A percentile compares a stretch with the other conserved stretches of the same genome.
Evolutionary conservation across 1,284 basidiomycete species (phyloP).

Genomic region (Malassezia cuniculi): DNA sequence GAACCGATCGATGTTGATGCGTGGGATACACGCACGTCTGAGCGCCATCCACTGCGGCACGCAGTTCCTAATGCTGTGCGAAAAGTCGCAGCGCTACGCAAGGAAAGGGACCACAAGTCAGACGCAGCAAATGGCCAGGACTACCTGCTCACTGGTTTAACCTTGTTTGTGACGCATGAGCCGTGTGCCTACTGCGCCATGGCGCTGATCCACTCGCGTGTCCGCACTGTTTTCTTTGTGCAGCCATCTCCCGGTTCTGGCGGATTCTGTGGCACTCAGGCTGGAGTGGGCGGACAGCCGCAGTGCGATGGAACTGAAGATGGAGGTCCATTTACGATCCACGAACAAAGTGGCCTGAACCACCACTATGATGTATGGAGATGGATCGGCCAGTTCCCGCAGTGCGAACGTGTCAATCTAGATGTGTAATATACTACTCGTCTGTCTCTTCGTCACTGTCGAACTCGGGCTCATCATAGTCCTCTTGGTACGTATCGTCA

Average conservation of each 20-base stretch:
- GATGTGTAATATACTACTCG: slow-evolving; percentile 3
- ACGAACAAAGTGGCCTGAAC: slow-evolving; percentile 47
- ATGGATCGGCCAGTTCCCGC: slow-evolving; percentile 18
- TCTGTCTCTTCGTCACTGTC: slow-evolving; percentile 3
- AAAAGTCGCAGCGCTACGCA: slow-evolving; percentile 18
- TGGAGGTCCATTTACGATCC: slow-evolving; percentile 42
- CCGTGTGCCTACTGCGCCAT: slow-evolving; percentile 42
- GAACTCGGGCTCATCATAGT: slow-evolving; percentile 8
- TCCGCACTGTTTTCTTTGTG: slow-evolving; percentile 30
- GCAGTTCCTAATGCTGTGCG: slow-evolving; percentile 25
- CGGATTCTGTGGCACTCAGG: slow-evolving; percentile 29
- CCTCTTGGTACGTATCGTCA: slow-evolving; percentile 4
- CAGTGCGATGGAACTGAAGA: slow-evolving; percentile 19
- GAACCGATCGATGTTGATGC: slow-evolving; percentile 25
- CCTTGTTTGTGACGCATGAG: slow-evolving; percentile 38
- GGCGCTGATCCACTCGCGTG: slow-evolving; percentile 40
- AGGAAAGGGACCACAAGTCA: background rate
- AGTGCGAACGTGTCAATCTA: background rate
- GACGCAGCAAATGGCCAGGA: slow-evolving; percentile 27
- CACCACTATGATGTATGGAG: slow-evolving; percentile 46
- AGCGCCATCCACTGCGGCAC: slow-evolving; percentile 35
- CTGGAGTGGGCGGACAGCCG: background rate
- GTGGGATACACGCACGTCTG: slow-evolving; percentile 21
- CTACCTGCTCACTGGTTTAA: slow-evolving; percentile 35
- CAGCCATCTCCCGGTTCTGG: slow-evolving; percentile 27